Conservation (phyloP, 2,329 filamentous ascomycete species). For the Chaetothyriales sp. region DNA sequence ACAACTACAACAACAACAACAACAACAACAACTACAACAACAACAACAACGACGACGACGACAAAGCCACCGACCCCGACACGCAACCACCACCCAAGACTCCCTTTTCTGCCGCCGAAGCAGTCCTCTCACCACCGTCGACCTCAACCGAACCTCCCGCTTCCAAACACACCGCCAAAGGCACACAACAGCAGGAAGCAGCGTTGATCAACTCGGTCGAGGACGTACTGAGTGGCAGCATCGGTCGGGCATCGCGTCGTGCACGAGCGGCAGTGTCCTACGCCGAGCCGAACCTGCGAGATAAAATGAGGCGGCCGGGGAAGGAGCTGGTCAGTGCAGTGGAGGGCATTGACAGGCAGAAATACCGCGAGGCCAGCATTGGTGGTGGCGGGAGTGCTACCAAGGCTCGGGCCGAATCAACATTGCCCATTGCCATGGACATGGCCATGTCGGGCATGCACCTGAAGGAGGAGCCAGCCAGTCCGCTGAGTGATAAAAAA, state of each 20-base stretch:
- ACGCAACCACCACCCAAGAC: conserved; percentile 12
- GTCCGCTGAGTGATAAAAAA: conserved; percentile 16
- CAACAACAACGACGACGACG: too few species aligned
- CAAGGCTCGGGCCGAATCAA: not conserved
- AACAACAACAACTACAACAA: too few species aligned
- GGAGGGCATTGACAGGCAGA: conserved; percentile 35
- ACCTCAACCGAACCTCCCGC: conserved; percentile 15
- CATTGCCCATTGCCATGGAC: too few species aligned
- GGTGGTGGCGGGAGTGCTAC: conserved; percentile 18
- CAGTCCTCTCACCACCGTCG: conserved; percentile 11
- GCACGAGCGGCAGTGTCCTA: conserved; percentile 60
- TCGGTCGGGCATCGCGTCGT: conserved; percentile 52
- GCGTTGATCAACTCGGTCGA: conserved; percentile 16
- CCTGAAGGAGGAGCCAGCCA: conserved; percentile 14
- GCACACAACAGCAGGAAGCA: conserved; percentile 8
- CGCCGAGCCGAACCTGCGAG: conserved; percentile 65
- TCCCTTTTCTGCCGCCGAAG: conserved; percentile 7
- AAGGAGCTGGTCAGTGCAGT: conserved; percentile 66
- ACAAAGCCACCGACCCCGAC: not conserved
- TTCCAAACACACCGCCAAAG: conserved; percentile 3
- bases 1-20: not conserved
- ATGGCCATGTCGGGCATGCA: not conserved
- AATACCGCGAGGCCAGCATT: conserved; percentile 36
- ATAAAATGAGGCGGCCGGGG: conserved; percentile 71
- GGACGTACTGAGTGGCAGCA: conserved; percentile 28